Percentiles rank a stretch among this genome's conserved stretches.
phyloP scores from a whole-genome alignment of 129 eudicot species.

The Artemisia argyi region DNA sequence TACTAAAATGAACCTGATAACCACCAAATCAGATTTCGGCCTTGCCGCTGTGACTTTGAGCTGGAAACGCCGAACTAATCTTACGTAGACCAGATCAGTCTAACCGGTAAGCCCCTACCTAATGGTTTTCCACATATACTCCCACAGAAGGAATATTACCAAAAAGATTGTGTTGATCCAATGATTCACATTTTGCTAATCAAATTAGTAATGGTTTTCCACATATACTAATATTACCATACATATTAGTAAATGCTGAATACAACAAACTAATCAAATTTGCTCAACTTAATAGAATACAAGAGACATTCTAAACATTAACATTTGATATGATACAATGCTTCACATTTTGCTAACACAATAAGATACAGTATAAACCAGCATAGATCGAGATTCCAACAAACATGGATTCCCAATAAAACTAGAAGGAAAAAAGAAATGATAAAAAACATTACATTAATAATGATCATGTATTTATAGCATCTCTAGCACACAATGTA shows the following conservation, averaged over 20 bases:
- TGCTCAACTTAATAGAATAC: not conserved
- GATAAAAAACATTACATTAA: conserved; percentile 4
- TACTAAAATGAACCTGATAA: no score
- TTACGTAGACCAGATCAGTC: no score
- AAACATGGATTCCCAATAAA: no score
- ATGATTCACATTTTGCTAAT: not conserved
- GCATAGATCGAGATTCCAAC: not conserved
- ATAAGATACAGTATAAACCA: no score
- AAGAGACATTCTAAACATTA: not conserved
- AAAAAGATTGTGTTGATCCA: no score
- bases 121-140: no score
- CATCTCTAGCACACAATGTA: conserved; percentile 69
- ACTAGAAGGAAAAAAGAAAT: no score
- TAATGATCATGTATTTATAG: conserved; percentile 37
- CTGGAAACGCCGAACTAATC: no score
- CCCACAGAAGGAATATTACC: no score
- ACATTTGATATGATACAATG: not conserved
- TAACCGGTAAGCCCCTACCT: no score
- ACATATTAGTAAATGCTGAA: not conserved
- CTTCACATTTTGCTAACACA: not conserved
- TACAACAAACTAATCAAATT: not conserved
- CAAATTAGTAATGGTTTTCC: not conserved
- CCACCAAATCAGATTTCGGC: no score
- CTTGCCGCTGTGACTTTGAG: no score
- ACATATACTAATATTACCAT: not conserved